Evolutionary conservation across 139 green algal genomes (phyloP).

Genomic region (Marvania coccoides): DNA sequence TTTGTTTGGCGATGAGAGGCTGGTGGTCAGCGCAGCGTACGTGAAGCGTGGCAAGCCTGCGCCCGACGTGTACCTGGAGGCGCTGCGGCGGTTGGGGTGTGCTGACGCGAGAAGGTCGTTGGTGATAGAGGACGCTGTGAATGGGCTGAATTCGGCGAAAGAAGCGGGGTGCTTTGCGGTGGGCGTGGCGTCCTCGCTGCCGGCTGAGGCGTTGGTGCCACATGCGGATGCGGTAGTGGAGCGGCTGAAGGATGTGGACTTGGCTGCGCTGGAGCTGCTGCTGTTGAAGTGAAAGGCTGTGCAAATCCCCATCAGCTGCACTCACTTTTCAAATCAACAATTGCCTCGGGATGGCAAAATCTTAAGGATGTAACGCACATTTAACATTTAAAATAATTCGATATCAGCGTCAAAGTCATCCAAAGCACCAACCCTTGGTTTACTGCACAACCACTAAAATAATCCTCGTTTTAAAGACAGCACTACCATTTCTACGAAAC

Average conservation of each 20-base stretch:
- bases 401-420: too few species aligned
- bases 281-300: too few species aligned
- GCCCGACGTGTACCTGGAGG: conserved; percentile 72
- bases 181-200: conserved; percentile 57
- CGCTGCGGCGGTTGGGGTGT: conserved; percentile 47
- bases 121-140: conserved; percentile 66
- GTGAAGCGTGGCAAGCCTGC: conserved; percentile 56
- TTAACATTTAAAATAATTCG: too few species aligned
- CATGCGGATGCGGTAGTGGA: conserved; percentile 52
- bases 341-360: too few species aligned
- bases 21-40: conserved; percentile 35
- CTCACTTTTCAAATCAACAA: too few species aligned
- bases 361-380: too few species aligned
- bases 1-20: conserved; percentile 28
- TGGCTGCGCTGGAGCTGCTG: neutral
- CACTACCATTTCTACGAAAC: too few species aligned
- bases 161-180: conserved; percentile 38
- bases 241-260: conserved; percentile 27
- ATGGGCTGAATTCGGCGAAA: conserved; percentile 54
- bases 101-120: conserved; percentile 26
- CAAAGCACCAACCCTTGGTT: too few species aligned
- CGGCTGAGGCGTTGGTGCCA: conserved; percentile 25
- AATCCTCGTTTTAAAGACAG: too few species aligned
- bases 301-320: too few species aligned
- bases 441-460: too few species aligned